Conservation (phyloP, 2,329 filamentous ascomycete genomes). For the Didymella pomorum region DNA sequence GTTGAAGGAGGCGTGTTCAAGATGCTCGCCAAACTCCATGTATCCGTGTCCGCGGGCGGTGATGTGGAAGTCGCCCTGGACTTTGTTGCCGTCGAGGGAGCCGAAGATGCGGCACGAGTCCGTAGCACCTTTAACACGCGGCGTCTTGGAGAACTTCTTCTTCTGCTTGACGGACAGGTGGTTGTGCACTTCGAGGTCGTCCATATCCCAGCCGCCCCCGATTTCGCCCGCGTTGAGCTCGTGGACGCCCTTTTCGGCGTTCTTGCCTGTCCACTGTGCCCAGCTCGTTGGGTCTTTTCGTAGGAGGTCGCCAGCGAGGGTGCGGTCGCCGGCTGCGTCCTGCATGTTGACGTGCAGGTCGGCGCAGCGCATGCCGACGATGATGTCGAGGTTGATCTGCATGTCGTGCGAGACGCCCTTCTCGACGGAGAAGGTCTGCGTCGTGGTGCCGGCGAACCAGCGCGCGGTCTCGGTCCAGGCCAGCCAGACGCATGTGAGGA, state of each 20-base stretch:
- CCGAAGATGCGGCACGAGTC: conserved; percentile 92
- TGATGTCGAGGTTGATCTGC: conserved; percentile 95
- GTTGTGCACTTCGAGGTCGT: conserved; percentile 92
- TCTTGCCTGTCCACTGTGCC: conserved; percentile 79
- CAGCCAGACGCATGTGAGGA: conserved; percentile 76
- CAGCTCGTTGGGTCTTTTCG: conserved; percentile 80
- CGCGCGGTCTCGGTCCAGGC: conserved; percentile 77
- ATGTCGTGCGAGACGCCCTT: conserved; percentile 86
- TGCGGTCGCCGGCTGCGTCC: conserved; percentile 90
- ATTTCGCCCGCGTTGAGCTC: conserved; percentile 53
- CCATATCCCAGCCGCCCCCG: conserved; percentile 69
- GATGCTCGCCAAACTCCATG: conserved; percentile 76
- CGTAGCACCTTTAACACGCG: conserved; percentile 64
- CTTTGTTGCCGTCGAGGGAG: conserved; percentile 90
- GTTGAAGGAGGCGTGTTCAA: conserved; percentile 89
- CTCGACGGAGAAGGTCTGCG: conserved; percentile 91
- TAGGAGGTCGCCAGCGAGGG: conserved; percentile 79
- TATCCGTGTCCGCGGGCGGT: conserved; percentile 97
- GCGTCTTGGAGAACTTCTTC: conserved; percentile 75
- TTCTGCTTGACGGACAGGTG: conserved; percentile 79
- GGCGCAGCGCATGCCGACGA: conserved; percentile 85
- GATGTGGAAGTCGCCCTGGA: conserved; percentile 98
- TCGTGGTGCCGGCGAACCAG: conserved; percentile 86
- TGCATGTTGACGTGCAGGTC: conserved; percentile 97
- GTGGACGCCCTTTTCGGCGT: conserved; percentile 61